phyloP scores from a whole-genome alignment of 1,284 basidiomycete species.

The Fomitopsis betulina region DNA sequence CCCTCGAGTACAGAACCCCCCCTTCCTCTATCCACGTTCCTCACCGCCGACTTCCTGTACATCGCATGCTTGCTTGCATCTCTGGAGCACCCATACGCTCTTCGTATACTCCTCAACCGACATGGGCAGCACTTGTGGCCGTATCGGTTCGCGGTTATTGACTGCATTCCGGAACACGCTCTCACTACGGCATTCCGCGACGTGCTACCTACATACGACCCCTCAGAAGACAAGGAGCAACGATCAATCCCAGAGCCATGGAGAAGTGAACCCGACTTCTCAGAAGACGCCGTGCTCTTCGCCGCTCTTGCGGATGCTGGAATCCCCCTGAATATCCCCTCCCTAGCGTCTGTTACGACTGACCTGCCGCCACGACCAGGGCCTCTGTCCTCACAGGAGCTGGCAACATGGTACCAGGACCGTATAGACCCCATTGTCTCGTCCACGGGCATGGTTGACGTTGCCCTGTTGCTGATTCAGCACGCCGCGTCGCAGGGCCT shows the following conservation, averaged over 20 bases:
- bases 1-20: conserved; percentile 31
- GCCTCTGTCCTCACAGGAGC: conserved; percentile 31
- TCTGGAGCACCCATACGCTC: conserved; percentile 49
- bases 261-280: conserved; percentile 52
- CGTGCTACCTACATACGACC: conserved; percentile 62
- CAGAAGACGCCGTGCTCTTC: conserved; percentile 42
- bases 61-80: conserved; percentile 67
- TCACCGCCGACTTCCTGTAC: conserved; percentile 52
- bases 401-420: conserved; percentile 71
- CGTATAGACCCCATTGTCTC: conserved; percentile 61
- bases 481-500: conserved; percentile 82
- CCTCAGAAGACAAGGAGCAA: conserved; percentile 40
- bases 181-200: conserved; percentile 57
- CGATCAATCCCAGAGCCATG: conserved; percentile 30
- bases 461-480: conserved; percentile 77
- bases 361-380: conserved; percentile 3
- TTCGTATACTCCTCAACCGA: conserved; percentile 53
- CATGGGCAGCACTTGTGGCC: conserved; percentile 62
- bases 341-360: not conserved
- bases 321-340: conserved; percentile 8
- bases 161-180: conserved; percentile 69
- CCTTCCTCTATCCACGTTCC: conserved; percentile 59
- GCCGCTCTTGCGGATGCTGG: conserved; percentile 32
- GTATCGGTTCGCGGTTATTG: conserved; percentile 64
- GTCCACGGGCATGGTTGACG: conserved; percentile 72